phyloP scores from a whole-genome alignment of 2,329 filamentous ascomycete genomes.

The Helotiales sp. region DNA sequence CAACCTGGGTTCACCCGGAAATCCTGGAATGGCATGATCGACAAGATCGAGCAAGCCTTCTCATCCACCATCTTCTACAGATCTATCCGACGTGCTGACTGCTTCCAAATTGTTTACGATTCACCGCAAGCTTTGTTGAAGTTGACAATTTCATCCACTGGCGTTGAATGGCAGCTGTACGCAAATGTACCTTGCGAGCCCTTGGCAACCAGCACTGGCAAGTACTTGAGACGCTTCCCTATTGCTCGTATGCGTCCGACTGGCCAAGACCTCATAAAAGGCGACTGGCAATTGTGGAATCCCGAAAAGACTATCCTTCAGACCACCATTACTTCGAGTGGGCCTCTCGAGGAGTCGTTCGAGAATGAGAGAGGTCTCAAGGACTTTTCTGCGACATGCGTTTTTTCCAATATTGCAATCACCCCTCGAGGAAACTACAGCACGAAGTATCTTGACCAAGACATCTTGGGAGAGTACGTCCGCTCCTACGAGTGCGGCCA shows the following conservation, averaged over 20 bases:
- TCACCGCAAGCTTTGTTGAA: slow-evolving; percentile 47
- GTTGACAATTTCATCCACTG: slow-evolving; percentile 43
- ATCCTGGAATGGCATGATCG: slow-evolving; percentile 31
- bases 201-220: slow-evolving; percentile 47
- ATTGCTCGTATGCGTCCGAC: slow-evolving; percentile 53
- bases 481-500: slow-evolving; percentile 62
- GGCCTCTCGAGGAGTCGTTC: slow-evolving; percentile 31
- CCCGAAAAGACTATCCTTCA: slow-evolving; percentile 45
- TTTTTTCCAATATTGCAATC: slow-evolving; percentile 52
- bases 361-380: slow-evolving; percentile 31
- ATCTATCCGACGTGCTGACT: slow-evolving; percentile 42
- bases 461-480: slow-evolving; percentile 56
- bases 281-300: slow-evolving; percentile 51
- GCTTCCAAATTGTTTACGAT: slow-evolving; percentile 51
- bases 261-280: slow-evolving; percentile 43
- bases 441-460: slow-evolving; percentile 14
- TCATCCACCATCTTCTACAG: slow-evolving; percentile 44
- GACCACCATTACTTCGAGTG: slow-evolving; percentile 47
- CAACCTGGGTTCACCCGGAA: slow-evolving; percentile 21
- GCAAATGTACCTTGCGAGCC: slow-evolving; percentile 44
- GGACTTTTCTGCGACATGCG: slow-evolving; percentile 3
- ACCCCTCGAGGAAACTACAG: background rate
- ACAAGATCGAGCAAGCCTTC: slow-evolving; percentile 43
- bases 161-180: slow-evolving; percentile 54
- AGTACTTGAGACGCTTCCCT: slow-evolving; percentile 47